Evolutionary conservation across 2,329 filamentous ascomycete genomes (phyloP), one percentile per base, ranked within the genome.

Genomic region (Colletotrichum sp.): DNA sequence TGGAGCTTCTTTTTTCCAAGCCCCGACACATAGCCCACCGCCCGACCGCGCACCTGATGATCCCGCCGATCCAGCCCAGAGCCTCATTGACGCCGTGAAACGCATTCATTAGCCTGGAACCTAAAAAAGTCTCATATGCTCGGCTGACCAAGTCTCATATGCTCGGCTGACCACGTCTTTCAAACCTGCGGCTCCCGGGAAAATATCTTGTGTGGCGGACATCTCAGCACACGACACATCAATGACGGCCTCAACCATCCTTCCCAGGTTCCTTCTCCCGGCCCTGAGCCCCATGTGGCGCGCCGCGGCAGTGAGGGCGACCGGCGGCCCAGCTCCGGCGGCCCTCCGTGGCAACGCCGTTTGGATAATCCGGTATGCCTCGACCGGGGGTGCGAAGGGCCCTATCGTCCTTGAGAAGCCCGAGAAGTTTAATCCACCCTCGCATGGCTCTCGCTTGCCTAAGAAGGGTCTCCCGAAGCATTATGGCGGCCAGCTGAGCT

Each of bases 371-470:
- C 78, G 79, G 58, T 74, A 84, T 76, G 82, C 82, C 43, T 84
- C 83, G 55, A 78, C 43, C 27, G 59, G 24, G 12, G 63, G 36
- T 24, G 85, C 83, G 76, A 93, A 93, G 80, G 71, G 62, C n/a
- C 90, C 91, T 43, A 89, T 92, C 75, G 90, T 95, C 7, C 92
- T 99, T 76, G 94, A 94, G 79, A 95, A 98, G 84, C 96, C 96
- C 29, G 90, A 94, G 79, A 94, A 93, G 82, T 98, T 98, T 88
- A 94, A 94, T 62, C 96, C 97, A 3, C 97, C 97, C 0, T 98
- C 96, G 0, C 97, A 98, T 83, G 93, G 94, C 15, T 87, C 93
- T 27, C 89, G 93, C 8, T 89, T 95, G 36, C 87, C 89, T 7
- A 88, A 90, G 69, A 87, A 89, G 76, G 82, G 81, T 83, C 82